Evolutionary conservation across 2,329 filamentous ascomycete genomes (phyloP).

Genomic region (Thielaviopsis populi): DNA sequence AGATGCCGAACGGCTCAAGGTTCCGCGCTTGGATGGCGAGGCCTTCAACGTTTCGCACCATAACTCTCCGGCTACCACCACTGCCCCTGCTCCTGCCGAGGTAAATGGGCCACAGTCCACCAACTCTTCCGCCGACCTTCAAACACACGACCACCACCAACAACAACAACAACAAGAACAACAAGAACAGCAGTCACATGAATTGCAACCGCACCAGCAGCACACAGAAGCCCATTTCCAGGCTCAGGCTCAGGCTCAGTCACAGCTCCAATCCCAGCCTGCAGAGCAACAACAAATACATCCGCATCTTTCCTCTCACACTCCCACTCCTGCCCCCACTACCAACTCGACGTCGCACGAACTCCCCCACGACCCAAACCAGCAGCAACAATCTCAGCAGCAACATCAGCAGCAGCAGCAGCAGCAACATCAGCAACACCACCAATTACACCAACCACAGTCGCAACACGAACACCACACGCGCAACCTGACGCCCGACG

Average conservation of each 20-base stretch:
- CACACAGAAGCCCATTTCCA: slow-evolving; percentile 1
- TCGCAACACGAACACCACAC: slow-evolving; percentile 6
- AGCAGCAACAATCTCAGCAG: slow-evolving; percentile 4
- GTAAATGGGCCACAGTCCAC: neutral
- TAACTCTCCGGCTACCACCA: slow-evolving; percentile 19
- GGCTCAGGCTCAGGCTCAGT: neutral
- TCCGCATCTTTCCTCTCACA: slow-evolving; percentile 9
- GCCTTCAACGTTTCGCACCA: slow-evolving; percentile 22
- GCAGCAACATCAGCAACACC: neutral
- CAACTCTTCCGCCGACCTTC: neutral
- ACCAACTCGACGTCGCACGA: neutral
- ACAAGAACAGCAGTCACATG: slow-evolving; percentile 8
- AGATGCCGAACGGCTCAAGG: slow-evolving; percentile 10
- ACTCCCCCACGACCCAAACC: slow-evolving; percentile 4
- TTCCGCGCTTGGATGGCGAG: slow-evolving; percentile 11
- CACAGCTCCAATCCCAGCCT: neutral
- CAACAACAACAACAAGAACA: slow-evolving; percentile 6
- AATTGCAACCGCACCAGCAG: slow-evolving; percentile 1
- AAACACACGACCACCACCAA: slow-evolving; percentile 13
- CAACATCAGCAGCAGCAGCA: neutral
- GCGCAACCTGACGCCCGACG: slow-evolving; percentile 5
- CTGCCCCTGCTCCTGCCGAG: slow-evolving; percentile 17
- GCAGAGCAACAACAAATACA: neutral
- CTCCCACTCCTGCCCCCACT: neutral
- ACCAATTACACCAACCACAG: neutral